These are phyloP conservation scores for Gossypium raimondii DNA, from an alignment of 345 rosid species.

Conservation along the genomic window DNA sequence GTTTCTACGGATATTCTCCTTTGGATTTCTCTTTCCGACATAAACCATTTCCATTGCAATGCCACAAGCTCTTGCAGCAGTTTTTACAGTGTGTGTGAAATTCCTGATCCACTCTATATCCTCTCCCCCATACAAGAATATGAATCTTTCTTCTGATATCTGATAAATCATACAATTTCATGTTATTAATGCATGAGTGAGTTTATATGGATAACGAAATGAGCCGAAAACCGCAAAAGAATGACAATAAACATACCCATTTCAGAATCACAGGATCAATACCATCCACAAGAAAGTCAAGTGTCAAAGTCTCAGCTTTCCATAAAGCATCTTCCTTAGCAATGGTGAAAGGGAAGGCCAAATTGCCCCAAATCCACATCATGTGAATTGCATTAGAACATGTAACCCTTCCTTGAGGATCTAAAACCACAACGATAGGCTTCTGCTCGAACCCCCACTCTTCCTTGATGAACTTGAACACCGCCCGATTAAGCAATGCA, in stretches of 20 bases:
- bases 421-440: constrained; percentile 71
- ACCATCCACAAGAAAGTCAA: constrained; percentile 49
- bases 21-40: constrained; percentile 65
- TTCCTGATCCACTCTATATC: constrained; percentile 65
- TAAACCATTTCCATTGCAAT: constrained; percentile 55
- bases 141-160: constrained; percentile 42
- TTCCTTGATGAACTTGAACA: constrained; percentile 49
- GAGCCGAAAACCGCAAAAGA: no score
- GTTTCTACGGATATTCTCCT: constrained; percentile 40
- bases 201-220: not conserved
- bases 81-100: constrained; percentile 32
- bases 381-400: constrained; percentile 72
- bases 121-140: constrained; percentile 79
- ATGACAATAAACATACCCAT: constrained; percentile 38
- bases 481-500: constrained; percentile 40
- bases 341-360: constrained; percentile 73
- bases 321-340: constrained; percentile 52
- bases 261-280: constrained; percentile 37
- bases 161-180: constrained; percentile 19
- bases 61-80: constrained; percentile 33
- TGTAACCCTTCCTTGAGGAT: constrained; percentile 69
- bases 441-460: constrained; percentile 62
- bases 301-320: constrained; percentile 57
- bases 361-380: constrained; percentile 80
- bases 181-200: not conserved